Evolutionary conservation across 306 rosid species (phyloP).

Genomic region (Rosa lucieae): DNA sequence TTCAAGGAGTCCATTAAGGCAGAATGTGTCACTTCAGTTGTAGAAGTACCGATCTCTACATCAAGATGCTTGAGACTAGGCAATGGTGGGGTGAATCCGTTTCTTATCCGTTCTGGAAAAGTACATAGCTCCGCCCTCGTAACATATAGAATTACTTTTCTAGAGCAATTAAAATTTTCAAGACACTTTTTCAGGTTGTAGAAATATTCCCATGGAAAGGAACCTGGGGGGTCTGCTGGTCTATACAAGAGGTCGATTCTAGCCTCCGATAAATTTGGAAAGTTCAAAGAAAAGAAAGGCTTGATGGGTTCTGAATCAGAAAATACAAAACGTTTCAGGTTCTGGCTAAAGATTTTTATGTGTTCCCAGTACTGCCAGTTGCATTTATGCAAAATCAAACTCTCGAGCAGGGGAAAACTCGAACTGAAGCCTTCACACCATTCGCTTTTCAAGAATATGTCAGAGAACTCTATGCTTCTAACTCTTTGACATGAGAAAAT

Average conservation of each 20-base stretch:
- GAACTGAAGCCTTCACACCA: conserved; percentile 1
- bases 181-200: background rate
- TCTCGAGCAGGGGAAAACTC: conserved; percentile 13
- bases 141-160: background rate
- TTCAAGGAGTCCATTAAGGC: background rate
- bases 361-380: background rate
- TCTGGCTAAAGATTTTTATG: background rate
- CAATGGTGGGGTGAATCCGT: background rate
- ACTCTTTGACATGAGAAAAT: background rate
- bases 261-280: background rate
- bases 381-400: background rate
- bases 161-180: too few species aligned
- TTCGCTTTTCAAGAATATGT: background rate
- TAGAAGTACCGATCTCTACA: background rate
- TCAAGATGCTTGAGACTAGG: background rate
- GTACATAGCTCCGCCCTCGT: background rate
- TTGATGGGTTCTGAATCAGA: background rate
- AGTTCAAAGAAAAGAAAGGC: background rate
- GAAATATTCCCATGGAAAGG: background rate
- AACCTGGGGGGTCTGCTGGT: background rate
- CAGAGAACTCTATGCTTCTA: background rate
- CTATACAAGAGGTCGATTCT: too few species aligned
- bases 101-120: background rate
- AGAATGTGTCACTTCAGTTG: too few species aligned
- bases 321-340: background rate